A percentile compares a stretch with the other conserved stretches of the same genome.
phyloP scores from a whole-genome alignment of 768 basidiomycete species.

The Russula emetica region DNA sequence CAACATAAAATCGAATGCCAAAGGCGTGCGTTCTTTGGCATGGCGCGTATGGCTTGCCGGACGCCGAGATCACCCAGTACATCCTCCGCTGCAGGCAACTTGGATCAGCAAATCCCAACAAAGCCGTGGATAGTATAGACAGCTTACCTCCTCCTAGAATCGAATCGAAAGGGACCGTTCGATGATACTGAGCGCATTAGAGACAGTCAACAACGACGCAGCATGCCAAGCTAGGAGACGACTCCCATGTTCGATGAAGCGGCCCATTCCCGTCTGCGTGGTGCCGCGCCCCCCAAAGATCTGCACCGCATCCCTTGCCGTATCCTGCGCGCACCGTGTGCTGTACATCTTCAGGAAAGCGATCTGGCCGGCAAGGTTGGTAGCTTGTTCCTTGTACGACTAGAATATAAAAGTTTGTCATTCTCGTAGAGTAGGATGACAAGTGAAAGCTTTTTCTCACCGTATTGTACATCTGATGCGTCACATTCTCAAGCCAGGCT shows the following conservation, averaged over 20 bases:
- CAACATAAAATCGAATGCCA: slow-evolving; percentile 33
- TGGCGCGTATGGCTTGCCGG: slow-evolving; percentile 69
- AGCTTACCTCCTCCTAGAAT: slow-evolving; percentile 59
- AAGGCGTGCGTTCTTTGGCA: slow-evolving; percentile 64
- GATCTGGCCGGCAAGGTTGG: no score
- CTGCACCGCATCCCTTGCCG: slow-evolving; percentile 77
- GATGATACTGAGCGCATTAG: slow-evolving; percentile 47
- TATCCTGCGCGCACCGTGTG: slow-evolving; percentile 71
- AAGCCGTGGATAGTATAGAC: not conserved
- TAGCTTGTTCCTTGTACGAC: no score
- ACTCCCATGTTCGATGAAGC: slow-evolving; percentile 64
- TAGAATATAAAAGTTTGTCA: no score
- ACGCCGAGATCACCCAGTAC: slow-evolving; percentile 77
- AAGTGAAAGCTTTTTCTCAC: no score
- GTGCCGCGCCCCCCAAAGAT: slow-evolving; percentile 84
- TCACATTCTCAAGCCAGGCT: no score
- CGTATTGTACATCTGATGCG: no score
- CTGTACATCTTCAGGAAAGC: slow-evolving; percentile 75
- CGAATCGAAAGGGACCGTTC: slow-evolving; percentile 62
- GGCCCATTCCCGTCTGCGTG: slow-evolving; percentile 82
- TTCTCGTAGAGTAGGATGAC: no score
- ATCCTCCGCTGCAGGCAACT: slow-evolving; percentile 52
- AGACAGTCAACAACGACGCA: not conserved
- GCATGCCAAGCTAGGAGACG: not conserved
- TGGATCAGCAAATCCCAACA: slow-evolving; percentile 3